phyloP scores from a whole-genome alignment of 2,329 filamentous ascomycete genomes.

The Grosmannia clavigera region DNA sequence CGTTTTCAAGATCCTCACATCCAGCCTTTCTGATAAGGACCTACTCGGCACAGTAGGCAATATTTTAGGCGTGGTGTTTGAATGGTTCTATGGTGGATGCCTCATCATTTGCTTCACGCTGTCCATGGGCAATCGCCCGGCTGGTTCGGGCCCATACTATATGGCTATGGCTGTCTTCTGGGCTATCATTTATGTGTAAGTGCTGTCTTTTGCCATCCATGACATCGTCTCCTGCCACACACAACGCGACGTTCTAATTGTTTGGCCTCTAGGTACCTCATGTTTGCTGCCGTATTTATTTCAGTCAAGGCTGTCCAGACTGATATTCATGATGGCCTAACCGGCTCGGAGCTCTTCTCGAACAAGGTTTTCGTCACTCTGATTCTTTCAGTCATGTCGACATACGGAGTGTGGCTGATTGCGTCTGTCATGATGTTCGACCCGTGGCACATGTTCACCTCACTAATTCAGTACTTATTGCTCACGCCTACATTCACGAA shows the following conservation, averaged over 20 bases:
- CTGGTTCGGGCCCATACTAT: conserved; percentile 88
- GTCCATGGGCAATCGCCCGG: conserved; percentile 84
- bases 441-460: conserved; percentile 99
- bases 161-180: conserved; percentile 98
- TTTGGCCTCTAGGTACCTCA: conserved; percentile 54
- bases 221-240: no score
- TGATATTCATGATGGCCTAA: conserved; percentile 59
- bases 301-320: conserved; percentile 73
- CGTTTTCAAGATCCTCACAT: conserved; percentile 93
- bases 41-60: conserved; percentile 67
- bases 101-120: conserved; percentile 92
- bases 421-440: conserved; percentile 92
- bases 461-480: conserved; percentile 85
- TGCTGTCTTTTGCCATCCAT: conserved; percentile 10
- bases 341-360: conserved; percentile 60
- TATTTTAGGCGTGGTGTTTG: conserved; percentile 79
- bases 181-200: conserved; percentile 84
- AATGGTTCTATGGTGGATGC: conserved; percentile 89
- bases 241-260: conserved; percentile 5
- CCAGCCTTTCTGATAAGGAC: conserved; percentile 56
- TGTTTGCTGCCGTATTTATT: conserved; percentile 92
- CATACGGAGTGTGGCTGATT: conserved; percentile 85
- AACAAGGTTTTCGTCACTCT: conserved; percentile 88
- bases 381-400: conserved; percentile 83
- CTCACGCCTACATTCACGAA: conserved; percentile 96